Base-by-base conservation (phyloP, 495 filamentous ascomycete genomes). In the Tuber microsphaerosporum region DNA sequence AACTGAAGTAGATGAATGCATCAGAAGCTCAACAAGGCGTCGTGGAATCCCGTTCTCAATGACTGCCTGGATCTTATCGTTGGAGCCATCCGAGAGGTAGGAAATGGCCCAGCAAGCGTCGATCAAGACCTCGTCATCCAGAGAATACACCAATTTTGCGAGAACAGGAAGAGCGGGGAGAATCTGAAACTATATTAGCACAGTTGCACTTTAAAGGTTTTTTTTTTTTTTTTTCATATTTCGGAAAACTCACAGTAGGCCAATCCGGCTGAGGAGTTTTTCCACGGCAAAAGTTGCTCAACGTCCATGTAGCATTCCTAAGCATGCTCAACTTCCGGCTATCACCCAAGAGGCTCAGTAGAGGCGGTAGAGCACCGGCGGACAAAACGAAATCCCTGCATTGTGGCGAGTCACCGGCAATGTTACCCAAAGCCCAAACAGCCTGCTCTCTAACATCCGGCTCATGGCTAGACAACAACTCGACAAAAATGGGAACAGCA, bases 81-180 rank as follows among this genome's bases (percentile, higher is more conserved):
- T 99, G 77, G 93, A 90, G 31, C 96, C 96, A 84, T 99, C 96
- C n/a, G 96, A 98, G 61, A 99, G 89, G 81, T 99, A 99, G 7
- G 96, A 98, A 84, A 99, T 97, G 72, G 96, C 96, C 96, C 96
- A 99, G 89, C 96, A 99, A 70, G 96, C 95, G 85, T 99, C 96
- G 80, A 99, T 99, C 77, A 99, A 86, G 70, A 99, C 96, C 84
- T 99, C 96, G 76, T 99, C 96, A 81, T 99, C 96, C 22, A 99
- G 88, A 73, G 96, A 98, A 85, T 98, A 99, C 69, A 98, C 94
- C 45, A 99, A 89, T 88, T 98, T 98, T 76, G 95, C 89, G 75
- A 99, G 91, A 68, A 99, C 93, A 6, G 95, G 94, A n/a, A 99
- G 90, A 51, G 96, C 96, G 68, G 96, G 96, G 43, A 92, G 87